Evolutionary conservation across 1,284 basidiomycete genomes (phyloP), one percentile per base, ranked within the genome.

Genomic region (Austroboletus niveus): DNA sequence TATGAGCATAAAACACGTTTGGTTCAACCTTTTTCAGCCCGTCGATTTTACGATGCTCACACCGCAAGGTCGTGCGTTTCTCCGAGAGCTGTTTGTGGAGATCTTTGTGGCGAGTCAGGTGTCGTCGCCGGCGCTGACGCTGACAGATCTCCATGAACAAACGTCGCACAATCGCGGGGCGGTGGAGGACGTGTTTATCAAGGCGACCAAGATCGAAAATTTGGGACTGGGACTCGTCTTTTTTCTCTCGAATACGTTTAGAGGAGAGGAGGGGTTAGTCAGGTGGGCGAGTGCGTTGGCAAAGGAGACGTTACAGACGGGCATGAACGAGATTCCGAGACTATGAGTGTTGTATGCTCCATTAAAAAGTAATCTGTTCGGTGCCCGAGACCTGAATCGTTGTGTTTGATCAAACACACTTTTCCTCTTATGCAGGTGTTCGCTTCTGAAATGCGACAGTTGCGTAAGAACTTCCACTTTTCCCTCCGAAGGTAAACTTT

Each of bases 21-120:
- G 15, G 7, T 38, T 4, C 17, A 27, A n/a, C 12, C 20, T 8
- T 5, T 22, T 11, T 22, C 22, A 94, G 91, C 90, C 92, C 11
- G 76, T 97, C 38, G 90, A 94, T 62, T 96, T 97, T 65, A 86
- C 85, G 0, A 60, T 74, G 1, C 76, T 94, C 45, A 85, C 89
- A 57, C 69, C 80, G 5, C 77, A 78, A 48, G 81, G 89, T 5
- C 73, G 66, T 3, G 69, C 65, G 17, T 97, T 96, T 70, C 73
- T 97, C 45, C 74, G 73, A 51, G 80, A 85, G 45, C 69, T 95
- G 47, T 75, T 96, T 55, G 69, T 75, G 9, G 78, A 87, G 51
- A 67, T 90, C 22, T 81, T 94, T 58, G 68, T 91, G 48, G 80
- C 81, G 46, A 86, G 84, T 32, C 94, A 96, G 66, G 77, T 82